A percentile compares a stretch with the other conserved stretches of the same genome.
Evolutionary conservation across 352 stramenopile genomes (phyloP).

Genomic region (Pythium folliculosum): DNA sequence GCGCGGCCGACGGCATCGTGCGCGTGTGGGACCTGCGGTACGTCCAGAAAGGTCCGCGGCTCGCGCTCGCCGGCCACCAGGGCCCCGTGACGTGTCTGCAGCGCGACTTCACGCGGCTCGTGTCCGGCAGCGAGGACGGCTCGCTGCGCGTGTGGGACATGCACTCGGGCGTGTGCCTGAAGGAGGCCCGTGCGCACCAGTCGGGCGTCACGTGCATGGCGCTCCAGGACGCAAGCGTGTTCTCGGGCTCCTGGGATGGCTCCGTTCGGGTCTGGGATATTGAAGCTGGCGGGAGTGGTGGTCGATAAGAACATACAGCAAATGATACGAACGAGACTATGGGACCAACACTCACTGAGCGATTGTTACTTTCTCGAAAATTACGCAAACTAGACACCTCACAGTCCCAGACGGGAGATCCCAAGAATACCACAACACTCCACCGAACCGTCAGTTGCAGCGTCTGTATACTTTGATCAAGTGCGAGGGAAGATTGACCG

Average conservation of each 20-base stretch:
- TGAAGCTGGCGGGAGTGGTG: slow-evolving; percentile 26
- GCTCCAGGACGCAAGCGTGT: slow-evolving; percentile 64
- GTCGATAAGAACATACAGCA: slow-evolving; percentile 8
- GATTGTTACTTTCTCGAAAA: no score
- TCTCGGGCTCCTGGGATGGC: slow-evolving; percentile 78
- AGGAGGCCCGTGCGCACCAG: slow-evolving; percentile 55
- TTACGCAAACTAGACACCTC: no score
- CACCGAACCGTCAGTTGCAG: slow-evolving; percentile 10
- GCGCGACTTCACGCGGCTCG: slow-evolving; percentile 79
- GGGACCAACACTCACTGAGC: slow-evolving; percentile 16
- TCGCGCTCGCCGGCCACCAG: slow-evolving; percentile 53
- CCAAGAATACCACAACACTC: slow-evolving; percentile 10
- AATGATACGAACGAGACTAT: slow-evolving; percentile 1
- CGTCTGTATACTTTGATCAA: slow-evolving; percentile 15
- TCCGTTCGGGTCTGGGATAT: slow-evolving; percentile 71
- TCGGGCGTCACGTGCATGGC: slow-evolving; percentile 67
- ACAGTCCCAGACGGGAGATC: no score
- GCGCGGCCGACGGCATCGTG: slow-evolving; percentile 69
- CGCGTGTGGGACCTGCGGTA: slow-evolving; percentile 84
- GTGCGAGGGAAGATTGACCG: slow-evolving; percentile 3
- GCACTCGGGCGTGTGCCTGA: slow-evolving; percentile 69
- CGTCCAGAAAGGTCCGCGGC: slow-evolving; percentile 61
- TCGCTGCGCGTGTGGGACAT: slow-evolving; percentile 78
- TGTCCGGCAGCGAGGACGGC: slow-evolving; percentile 78
- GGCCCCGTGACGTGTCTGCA: slow-evolving; percentile 67